Percentiles rank a stretch among this genome's conserved stretches.
These are phyloP conservation scores for Cyberlindnera saturnus DNA, from an alignment of 805 yeast species.

Conservation along the genomic window DNA sequence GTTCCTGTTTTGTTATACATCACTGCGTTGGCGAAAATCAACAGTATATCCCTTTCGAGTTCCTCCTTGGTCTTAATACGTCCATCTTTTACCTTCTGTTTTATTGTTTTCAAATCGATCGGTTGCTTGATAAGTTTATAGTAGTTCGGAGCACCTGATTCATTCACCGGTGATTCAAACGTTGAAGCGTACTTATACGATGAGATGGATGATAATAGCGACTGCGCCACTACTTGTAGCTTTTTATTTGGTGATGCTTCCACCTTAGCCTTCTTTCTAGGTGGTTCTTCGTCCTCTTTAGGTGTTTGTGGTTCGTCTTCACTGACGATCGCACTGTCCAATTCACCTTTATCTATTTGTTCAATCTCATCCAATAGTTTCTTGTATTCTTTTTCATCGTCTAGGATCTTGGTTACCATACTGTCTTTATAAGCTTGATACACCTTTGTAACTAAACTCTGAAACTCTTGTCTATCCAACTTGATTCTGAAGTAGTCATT, in stretches of 20 bases:
- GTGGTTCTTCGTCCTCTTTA: conserved; percentile 9
- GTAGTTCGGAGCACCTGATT: conserved; percentile 65
- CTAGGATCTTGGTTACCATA: conserved; percentile 4
- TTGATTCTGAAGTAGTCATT: conserved; percentile 21
- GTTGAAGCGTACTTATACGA: conserved; percentile 71
- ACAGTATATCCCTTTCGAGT: conserved; percentile 60
- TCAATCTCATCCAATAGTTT: conserved; percentile 10
- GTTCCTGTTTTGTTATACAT: conserved; percentile 71
- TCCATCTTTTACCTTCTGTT: conserved; percentile 51
- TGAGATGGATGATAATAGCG: conserved; percentile 56
- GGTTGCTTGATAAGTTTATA: conserved; percentile 56
- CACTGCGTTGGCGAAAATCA: conserved; percentile 79
- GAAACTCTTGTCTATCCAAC: conserved; percentile 15
- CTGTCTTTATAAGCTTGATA: conserved; percentile 8
- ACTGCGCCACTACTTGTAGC: conserved; percentile 52
- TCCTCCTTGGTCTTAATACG: conserved; percentile 42
- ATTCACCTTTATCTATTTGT: conserved; percentile 16
- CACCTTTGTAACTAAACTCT: conserved; percentile 9
- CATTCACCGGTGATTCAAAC: conserved; percentile 63
- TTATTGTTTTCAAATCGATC: conserved; percentile 60
- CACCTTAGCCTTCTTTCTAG: conserved; percentile 2
- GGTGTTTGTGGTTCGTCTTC: conserved; percentile 4
- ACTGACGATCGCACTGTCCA: conserved; percentile 13
- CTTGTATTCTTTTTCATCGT: conserved; percentile 11
- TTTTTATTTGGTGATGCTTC: conserved; percentile 34